Evolutionary conservation across 768 basidiomycete species (phyloP).

Genomic region (Austroboletus festivus): DNA sequence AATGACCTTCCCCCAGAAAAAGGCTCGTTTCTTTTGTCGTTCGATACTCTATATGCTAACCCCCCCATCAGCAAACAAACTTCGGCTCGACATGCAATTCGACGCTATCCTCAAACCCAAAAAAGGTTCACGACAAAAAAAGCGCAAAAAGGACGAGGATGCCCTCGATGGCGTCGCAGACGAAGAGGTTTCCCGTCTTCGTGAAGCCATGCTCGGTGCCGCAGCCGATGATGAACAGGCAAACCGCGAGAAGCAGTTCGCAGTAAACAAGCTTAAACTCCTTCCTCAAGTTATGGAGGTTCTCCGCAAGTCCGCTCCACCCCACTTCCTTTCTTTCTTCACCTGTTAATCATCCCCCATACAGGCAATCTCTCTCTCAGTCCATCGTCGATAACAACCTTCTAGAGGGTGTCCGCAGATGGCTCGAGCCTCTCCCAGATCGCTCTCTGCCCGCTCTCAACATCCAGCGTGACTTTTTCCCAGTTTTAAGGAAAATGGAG

Average conservation of each 20-base stretch:
- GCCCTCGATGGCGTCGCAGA: conserved; percentile 85
- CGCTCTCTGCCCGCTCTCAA: conserved; percentile 91
- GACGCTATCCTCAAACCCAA: conserved; percentile 86
- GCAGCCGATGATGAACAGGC: conserved; percentile 81
- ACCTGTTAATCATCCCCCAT: background rate
- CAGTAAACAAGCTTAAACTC: conserved; percentile 77
- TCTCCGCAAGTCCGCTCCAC: conserved; percentile 73
- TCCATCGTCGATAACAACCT: conserved; percentile 95
- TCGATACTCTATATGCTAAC: background rate
- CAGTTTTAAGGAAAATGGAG: conserved; percentile 80
- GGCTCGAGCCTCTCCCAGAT: conserved; percentile 94
- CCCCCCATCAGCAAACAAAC: conserved; percentile 58
- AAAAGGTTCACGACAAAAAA: conserved; percentile 58
- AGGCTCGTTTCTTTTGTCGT: conserved; percentile 42
- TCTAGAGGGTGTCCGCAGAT: conserved; percentile 81
- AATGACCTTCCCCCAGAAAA: conserved; percentile 73
- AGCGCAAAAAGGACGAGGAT: conserved; percentile 79
- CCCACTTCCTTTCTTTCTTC: too few relatives aligned
- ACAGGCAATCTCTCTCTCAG: conserved; percentile 78
- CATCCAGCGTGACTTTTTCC: conserved; percentile 91
- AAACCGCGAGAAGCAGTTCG: conserved; percentile 78
- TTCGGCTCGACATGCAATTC: conserved; percentile 77
- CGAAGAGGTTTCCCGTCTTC: conserved; percentile 85
- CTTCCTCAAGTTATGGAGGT: conserved; percentile 90
- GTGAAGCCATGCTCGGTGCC: conserved; percentile 83